Evolutionary conservation across 2,329 filamentous ascomycete genomes (phyloP).

Genomic region (Knufia petricola): DNA sequence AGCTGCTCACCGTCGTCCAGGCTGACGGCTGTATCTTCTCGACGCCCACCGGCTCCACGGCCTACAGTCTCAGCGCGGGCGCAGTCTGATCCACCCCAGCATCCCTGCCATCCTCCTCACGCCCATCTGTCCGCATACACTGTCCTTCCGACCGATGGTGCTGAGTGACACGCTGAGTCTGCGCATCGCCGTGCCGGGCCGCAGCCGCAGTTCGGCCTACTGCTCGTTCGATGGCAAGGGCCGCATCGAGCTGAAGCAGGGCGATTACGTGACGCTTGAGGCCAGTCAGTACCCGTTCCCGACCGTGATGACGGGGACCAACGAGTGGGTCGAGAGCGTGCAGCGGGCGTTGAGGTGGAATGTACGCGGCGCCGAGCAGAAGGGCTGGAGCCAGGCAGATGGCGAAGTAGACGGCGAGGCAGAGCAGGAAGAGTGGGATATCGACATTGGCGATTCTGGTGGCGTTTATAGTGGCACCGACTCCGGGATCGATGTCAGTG

Average conservation of each 20-base stretch:
- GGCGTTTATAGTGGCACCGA: constrained; percentile 31
- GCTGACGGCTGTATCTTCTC: constrained; percentile 97
- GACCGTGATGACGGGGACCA: constrained; percentile 78
- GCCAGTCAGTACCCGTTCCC: constrained; percentile 96
- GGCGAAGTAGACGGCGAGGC: constrained; percentile 29
- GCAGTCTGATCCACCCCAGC: constrained; percentile 89
- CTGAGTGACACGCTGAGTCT: constrained; percentile 89
- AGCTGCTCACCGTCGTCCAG: constrained; percentile 88
- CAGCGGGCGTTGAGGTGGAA: constrained; percentile 92
- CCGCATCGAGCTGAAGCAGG: constrained; percentile 81
- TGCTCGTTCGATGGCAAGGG: constrained; percentile 97
- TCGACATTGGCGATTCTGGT: constrained; percentile 63
- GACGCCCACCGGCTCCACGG: constrained; percentile 86
- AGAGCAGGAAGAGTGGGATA: constrained; percentile 69
- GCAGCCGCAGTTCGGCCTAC: constrained; percentile 85
- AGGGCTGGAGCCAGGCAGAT: constrained; percentile 57
- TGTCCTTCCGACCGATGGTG: constrained; percentile 96
- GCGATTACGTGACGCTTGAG: constrained; percentile 91
- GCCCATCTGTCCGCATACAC: constrained; percentile 91
- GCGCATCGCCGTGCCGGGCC: constrained; percentile 73
- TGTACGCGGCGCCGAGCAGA: constrained; percentile 81
- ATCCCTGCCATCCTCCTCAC: constrained; percentile 95
- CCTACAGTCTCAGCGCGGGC: constrained; percentile 95
- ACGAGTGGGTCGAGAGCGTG: constrained; percentile 96
- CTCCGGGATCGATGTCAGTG: constrained; percentile 48